Base-by-base conservation (phyloP, 176 grass and related monocot genomes). In the Puya raimondii region DNA sequence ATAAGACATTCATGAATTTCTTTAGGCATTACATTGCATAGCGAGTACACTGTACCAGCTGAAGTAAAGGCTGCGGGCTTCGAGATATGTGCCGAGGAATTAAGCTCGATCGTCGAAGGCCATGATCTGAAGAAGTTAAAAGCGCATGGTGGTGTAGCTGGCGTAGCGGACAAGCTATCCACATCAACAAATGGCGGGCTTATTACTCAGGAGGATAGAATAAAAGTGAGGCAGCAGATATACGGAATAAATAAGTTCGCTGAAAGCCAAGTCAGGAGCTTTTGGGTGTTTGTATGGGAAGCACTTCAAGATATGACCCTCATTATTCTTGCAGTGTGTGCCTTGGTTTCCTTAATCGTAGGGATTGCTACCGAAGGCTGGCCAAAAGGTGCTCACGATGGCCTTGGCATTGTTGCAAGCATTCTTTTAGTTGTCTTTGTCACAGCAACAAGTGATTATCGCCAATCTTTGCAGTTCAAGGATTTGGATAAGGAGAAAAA, bases 401-500 rank as follows among this genome's bases (percentile, higher is more conserved):
- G 92, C 27, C 86, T 96, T 8, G 92, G 92, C 68, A 96, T 96
- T 25, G 92, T 89, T 33, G 83, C 86, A 10, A 96, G 92, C 65
- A 92, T 96, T 33, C 79, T 92, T 67, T 76, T 96, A 18, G 92
- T 96, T 49, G 92, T 92, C 50, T 79, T 97, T 57, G 93, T 97
- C 64, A 92, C 89, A 13, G 93, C 93, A 1, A 92, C 84, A 5
- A 92, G 88, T 54, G 93, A 92, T 70, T 97, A 97, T 77, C 79
- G 93, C 26, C 88, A 97, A 58, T 97, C 89, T 15, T 76, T 92
- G 63, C 93, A 92, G 72, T 97, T 97, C 84, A 92, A 90, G 72
- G 92, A 97, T 85, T 83, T 97, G 23, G 93, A 97, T 66, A 92
- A 87, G 82, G 93, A 97, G 77, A 97, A 92, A 72, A 92, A 92